Base-by-base conservation (phyloP, 2,329 filamentous ascomycete species). In the Penicillium sp. region DNA sequence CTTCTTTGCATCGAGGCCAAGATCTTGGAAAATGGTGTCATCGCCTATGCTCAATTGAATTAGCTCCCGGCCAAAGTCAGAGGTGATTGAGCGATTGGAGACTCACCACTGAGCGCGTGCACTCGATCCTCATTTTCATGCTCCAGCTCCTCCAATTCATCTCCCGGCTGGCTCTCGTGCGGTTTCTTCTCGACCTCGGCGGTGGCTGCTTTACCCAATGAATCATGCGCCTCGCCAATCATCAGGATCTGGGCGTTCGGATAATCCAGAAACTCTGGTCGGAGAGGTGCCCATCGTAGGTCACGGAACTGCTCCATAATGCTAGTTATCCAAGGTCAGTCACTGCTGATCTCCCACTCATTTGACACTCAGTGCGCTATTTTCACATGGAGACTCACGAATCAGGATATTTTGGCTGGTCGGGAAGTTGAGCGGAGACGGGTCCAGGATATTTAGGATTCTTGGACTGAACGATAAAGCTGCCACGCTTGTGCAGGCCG, bases 391-490 rank as follows among this genome's bases (percentile, higher is more conserved):
- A 37, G 24, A 48, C 80, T 69, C 68, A 87, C 77, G 86, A 78
- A 52, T 87, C 74, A 0, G 88, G 81, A 66, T 84, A 95, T 3
- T 85, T 79, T 0, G 89, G 81, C 0, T 72, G 75, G 50, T 87
- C 72, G 0, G 82, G 81, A 1, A 94, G 71, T 39, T 74, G 76
- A 1, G 82, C 79, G 51, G 79, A 80, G 3, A 78, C 74, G 0
- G 88, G 87, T 0, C 83, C 81, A 3, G 82, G 76, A 33, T 78
- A 81, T 47, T 84, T 76, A 0, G 90, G 90, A 57, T 94, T 95
- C 71, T 90, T 89, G 28, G 86, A 82, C 55, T 83, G 88, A 45
- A 91, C 68, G 45, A 91, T 78, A 67, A 90, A 95, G 65, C 85
- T 88, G 1, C 87, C 89, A 55, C 84, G 81, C 29, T 80, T 70